These are phyloP conservation scores for Pueraria montana DNA, from an alignment of 306 rosid genomes.

Conservation along the genomic window DNA sequence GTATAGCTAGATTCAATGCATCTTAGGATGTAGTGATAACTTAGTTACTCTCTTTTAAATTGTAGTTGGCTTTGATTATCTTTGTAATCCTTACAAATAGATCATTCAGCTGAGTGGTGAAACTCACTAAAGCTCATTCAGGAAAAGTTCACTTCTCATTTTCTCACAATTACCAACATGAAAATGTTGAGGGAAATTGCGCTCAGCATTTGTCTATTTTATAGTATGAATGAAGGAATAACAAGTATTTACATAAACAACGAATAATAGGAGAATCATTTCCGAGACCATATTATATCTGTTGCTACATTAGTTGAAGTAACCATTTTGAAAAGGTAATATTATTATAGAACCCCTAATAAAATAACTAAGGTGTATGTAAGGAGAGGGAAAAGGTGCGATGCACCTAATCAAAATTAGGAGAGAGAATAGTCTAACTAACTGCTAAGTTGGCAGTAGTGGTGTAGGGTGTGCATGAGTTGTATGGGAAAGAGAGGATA, in stretches of 20 bases:
- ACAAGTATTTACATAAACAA: background rate
- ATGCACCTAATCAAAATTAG: background rate
- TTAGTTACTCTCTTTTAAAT: too few relatives aligned
- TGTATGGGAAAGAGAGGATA: background rate
- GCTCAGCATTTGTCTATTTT: background rate
- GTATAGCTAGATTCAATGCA: background rate
- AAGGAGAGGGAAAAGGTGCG: background rate
- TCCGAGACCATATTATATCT: background rate
- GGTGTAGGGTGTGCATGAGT: background rate
- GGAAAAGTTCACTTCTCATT: background rate
- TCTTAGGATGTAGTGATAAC: background rate
- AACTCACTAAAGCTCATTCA: background rate
- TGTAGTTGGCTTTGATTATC: background rate
- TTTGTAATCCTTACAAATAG: background rate
- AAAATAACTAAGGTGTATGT: background rate
- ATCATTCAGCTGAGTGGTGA: background rate
- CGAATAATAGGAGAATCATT: background rate
- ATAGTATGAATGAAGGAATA: background rate
- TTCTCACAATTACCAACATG: background rate
- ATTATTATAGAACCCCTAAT: background rate
- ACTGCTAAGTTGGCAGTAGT: background rate
- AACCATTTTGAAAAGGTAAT: conserved; percentile 1
- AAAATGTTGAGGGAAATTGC: background rate
- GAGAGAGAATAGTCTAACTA: background rate
- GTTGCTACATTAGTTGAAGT: background rate